Conservation (phyloP, 129 eudicot species). For the Rutidosis leptorrhynchoides region DNA sequence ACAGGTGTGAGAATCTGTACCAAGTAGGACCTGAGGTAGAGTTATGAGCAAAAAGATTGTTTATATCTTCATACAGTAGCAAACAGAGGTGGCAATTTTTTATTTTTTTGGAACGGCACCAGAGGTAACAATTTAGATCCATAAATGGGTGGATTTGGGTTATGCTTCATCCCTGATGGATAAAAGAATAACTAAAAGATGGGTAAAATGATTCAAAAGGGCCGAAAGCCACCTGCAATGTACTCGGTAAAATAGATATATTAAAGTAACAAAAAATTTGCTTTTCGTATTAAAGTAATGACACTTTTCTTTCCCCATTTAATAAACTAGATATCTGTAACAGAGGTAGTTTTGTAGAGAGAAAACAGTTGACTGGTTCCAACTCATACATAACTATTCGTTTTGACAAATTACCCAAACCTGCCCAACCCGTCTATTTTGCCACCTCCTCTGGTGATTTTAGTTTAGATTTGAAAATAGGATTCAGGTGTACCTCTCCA, state of each 20-base stretch:
- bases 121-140: conserved; percentile 7
- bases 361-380: not conserved
- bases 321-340: not conserved
- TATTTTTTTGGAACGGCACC: no score
- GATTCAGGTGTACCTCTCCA: conserved; percentile 67
- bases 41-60: not conserved
- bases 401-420: not conserved
- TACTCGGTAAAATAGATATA: no score
- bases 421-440: not conserved
- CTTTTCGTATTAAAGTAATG: no score
- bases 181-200: not conserved
- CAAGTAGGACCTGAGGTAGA: conserved; percentile 66
- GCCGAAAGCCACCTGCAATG: not conserved
- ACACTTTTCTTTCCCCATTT: no score
- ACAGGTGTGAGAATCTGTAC: conserved; percentile 98
- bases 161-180: not conserved
- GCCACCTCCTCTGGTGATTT: not conserved
- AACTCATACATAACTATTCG: not conserved
- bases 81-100: not conserved
- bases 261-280: no score
- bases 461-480: not conserved
- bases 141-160: not conserved
- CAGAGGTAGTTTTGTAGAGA: no score
- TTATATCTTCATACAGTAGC: not conserved
- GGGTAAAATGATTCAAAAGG: not conserved